Evolutionary conservation across 495 filamentous ascomycete species (phyloP), one percentile per base, ranked within the genome.

Genomic region (Aspergillus haitiensis): DNA sequence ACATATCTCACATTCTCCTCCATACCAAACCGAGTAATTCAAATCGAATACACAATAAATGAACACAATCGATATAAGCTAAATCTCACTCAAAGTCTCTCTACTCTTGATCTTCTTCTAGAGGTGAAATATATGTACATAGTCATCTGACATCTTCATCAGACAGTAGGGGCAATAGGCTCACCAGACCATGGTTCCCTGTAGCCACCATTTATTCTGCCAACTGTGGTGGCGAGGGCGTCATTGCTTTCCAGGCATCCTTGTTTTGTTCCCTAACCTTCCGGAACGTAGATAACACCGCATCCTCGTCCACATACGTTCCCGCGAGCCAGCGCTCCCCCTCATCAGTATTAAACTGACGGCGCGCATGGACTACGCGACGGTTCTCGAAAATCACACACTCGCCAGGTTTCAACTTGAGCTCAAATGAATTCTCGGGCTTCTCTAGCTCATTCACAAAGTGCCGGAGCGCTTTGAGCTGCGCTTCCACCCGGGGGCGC

Each of bases 311-410:
- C 9, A 97, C 76, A 75, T 97, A 97, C 0, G 90, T 78, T 4
- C 93, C 93, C 67, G 89, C 91, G 18, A 97, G 70, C 91, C 91
- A 96, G 49, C 92, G 75, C 51, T 84, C 80, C 1, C 80, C 79
- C 1, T 56, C 42, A 1, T 55, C 55, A 7, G 82, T 74, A 62
- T 88, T 80, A 73, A 97, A 98, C 40, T 83, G 78, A 8, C 75
- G 77, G 27, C 93, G 78, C 0, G 89, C 93, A 75, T 98, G 93
- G 37, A 93, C 67, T 5, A 93, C 75, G 7, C 91, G 80, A 21
- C 84, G 72, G 67, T 98, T 98, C 64, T 92, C 84, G 70, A 98
- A 97, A 13, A 98, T 82, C 32, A 89, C 91, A 63, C 89, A 93
- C 58, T 93, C 85, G 7, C 93, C 93, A 7, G 87, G 85, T 44